Evolutionary conservation across 1,139 yeast genomes (phyloP), one percentile per base, ranked within the genome.

Genomic region (Taphrina wiesneri): DNA sequence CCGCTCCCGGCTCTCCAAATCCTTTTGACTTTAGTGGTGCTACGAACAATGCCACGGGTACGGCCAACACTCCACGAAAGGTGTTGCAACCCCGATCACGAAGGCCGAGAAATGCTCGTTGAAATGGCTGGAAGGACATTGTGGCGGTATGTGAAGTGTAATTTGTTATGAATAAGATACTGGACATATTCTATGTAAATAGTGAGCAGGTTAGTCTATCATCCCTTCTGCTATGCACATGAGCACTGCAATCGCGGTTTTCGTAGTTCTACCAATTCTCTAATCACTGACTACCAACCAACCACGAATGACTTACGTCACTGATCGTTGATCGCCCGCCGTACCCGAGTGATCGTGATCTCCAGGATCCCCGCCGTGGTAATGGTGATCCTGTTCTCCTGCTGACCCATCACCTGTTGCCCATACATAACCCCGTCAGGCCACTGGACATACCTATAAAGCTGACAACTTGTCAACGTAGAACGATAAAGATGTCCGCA

Each of bases 1-100:
- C 23, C 13, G 59, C 59, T 36, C 59, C 59, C 3, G 59, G 59
- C 5, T 54, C 59, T 5, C 59, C 59, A 6, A 54, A 54, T 25
- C 49, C 49, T 9, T 54, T 54, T 17, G 28, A 36, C 19, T 54
- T 54, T 17, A 17, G 49, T n/a, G 59, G 45, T 36, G 59, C 49
- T 3, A 25, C 45, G 17, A 23, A 28, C 30, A 39, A 39, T 17
- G 21, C n/a, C 17, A 19, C 43, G 6, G 49, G 49, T 13, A 45
- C 25, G 17, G 28, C 49, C 28, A 45, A 45, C 49, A 39, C 45
- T 2, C 28, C 49, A 39, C 30, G 59, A 11, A 54, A 41, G 23
- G 39, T 54, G 6, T 15, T 28, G 32, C 59, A 54, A 26, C 59
- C 59, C 3, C 17, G 49, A 15, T 54, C 59, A 15, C 36, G 59